Evolutionary conservation across 768 basidiomycete genomes (phyloP), one percentile per base, ranked within the genome.

Genomic region (Galerina marginata): DNA sequence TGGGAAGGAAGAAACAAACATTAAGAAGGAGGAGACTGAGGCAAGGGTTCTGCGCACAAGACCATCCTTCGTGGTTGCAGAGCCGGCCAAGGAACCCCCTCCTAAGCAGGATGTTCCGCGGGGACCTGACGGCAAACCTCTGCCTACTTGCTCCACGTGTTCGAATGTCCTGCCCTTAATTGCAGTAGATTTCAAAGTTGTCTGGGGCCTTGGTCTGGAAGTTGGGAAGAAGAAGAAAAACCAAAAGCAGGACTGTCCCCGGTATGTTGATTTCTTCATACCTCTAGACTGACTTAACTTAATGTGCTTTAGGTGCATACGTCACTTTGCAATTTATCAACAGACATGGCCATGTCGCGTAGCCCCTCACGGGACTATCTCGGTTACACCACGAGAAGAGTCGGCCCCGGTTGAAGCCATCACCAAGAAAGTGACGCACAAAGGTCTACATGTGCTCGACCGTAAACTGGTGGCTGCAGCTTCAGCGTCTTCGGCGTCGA

Each of bases 271-370:
- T 11, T 45, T 23, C 37, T 40, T 16, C 16, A 1, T 10, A n/a
- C 62, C 43, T 15, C 6, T 36, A 38, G 6, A 33, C 26, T 45
- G 16, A 25, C 37, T 63, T 15, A 46, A 15, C 26, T 20, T 14
- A n/a, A 36, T 51, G 46, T 45, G 51, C 48, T 46, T 51, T 54
- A 92, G 91, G 59, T 93, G 92, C 71, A 81, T 93, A 73, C 88
- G 92, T 16, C 92, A 93, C 72, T 83, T 80, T 66, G 91, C 89
- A 10, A 93, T 93, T 58, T 93, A 93, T 73, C 81, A 80, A 2
- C 78, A 82, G 55, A 72, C 82, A 2, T 93, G 92, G 92, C 92
- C 92, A 20, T 77, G 79, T 50, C 88, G 92, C 55, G 67, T 85
- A 14, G 76, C 83, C 40, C 75, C 79, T 38, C 82, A 82, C 49